These are phyloP conservation scores for Buddleja alternifolia DNA, from an alignment of 257 asterid genomes.

Conservation along the genomic window DNA sequence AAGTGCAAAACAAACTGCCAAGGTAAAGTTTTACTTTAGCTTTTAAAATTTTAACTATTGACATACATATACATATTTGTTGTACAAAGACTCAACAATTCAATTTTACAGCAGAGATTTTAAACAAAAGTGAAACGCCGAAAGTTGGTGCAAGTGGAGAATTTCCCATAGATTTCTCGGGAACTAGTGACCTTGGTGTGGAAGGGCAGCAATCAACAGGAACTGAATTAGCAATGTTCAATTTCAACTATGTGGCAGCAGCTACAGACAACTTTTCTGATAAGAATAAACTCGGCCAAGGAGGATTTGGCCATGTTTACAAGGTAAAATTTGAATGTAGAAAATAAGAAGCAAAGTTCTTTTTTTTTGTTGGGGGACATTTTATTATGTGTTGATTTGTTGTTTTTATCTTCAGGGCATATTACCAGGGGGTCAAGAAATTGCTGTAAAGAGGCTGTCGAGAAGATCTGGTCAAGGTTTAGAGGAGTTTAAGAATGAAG, in stretches of 20 bases:
- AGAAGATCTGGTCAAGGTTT: slow-evolving; percentile 77
- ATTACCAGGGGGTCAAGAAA: slow-evolving; percentile 59
- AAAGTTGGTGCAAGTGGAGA: slow-evolving; percentile 51
- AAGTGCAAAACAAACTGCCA: slow-evolving; percentile 33
- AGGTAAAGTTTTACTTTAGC: slow-evolving; percentile 40
- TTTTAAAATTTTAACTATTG: background rate
- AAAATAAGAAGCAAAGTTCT: background rate
- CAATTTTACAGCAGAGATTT: slow-evolving; percentile 36
- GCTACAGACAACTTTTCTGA: slow-evolving; percentile 69
- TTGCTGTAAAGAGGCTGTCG: slow-evolving; percentile 89
- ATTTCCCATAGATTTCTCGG: slow-evolving; percentile 48
- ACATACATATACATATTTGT: background rate
- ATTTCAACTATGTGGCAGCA: slow-evolving; percentile 52
- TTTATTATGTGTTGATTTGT: slow-evolving; percentile 9
- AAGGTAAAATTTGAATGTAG: slow-evolving; percentile 41
- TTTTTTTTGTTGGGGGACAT: slow-evolving; percentile 2
- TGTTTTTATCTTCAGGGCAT: slow-evolving; percentile 50
- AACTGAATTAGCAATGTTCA: slow-evolving; percentile 58
- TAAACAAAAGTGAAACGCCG: slow-evolving; percentile 30
- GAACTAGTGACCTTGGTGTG: slow-evolving; percentile 36
- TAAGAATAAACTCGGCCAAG: slow-evolving; percentile 79
- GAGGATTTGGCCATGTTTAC: slow-evolving; percentile 91
- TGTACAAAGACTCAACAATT: background rate
- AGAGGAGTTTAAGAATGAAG: slow-evolving; percentile 83
- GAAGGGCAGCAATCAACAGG: slow-evolving; percentile 64